Evolutionary conservation across 306 rosid species (phyloP), one percentile per base, ranked within the genome.

Genomic region (Notholithocarpus densiflorus): DNA sequence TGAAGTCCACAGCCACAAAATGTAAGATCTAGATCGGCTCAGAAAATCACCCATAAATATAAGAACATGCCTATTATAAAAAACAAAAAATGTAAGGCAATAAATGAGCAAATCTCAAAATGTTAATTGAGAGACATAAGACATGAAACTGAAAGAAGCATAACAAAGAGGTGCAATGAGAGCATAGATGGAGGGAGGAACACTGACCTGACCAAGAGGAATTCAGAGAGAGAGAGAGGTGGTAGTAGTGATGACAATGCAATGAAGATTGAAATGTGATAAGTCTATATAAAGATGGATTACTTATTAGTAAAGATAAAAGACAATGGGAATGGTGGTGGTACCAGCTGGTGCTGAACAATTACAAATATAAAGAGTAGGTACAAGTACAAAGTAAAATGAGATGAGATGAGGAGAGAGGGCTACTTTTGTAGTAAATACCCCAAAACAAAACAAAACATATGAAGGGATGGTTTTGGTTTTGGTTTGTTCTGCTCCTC

Each of bases 131-230:
- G 24, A 24, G 34, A 54, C 71, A 56, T 31, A 15, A 18, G 5
- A 4, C 53, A 60, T 1, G 54, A 24, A 24, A 24, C 24, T 24
- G 24, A 57, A 43, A 45, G 66, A 48, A 56, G 11, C 74, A 73
- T 32, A 54, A 59, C 31, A 34, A 2, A 29, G 56, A 54, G 19
- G 9, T 17, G 71, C 65, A 73, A 24, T 26, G 10, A 7, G 74
- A 79, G 70, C 57, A 69, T 73, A 73, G 60, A 57, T 21, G 12
- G 61, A 5, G 24, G 24, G 24, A 24, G 74, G 79, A 43, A 52
- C 57, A 84, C 92, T 69, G 71, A 90, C 94, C 93, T 86, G 90
- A 82, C 71, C 15, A 71, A 68, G 84, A 90, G 90, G 90, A 88
- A 88, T 83, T 85, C 76, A 87, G 91, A 89, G 92, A 77, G 84